phyloP scores from a whole-genome alignment of 495 filamentous ascomycete species.

The Aspergillus haitiensis region DNA sequence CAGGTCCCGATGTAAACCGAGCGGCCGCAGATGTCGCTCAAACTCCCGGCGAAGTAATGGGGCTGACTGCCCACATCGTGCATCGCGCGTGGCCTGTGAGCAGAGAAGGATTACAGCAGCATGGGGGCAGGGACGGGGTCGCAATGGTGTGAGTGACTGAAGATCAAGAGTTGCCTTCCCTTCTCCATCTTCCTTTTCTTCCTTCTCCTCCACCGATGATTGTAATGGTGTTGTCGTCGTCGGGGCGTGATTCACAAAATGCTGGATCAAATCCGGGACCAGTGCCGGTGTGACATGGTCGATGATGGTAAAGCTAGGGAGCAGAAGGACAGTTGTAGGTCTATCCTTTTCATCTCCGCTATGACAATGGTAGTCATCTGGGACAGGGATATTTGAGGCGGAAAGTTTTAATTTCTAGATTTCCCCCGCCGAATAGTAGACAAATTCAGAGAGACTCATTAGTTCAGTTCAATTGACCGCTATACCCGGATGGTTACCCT shows the following conservation, averaged over 20 bases:
- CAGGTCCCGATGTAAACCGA: constrained; percentile 82
- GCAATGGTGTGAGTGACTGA: constrained; percentile 53
- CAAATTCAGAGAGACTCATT: neutral
- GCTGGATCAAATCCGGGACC: constrained; percentile 68
- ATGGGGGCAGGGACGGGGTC: constrained; percentile 73
- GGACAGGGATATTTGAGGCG: constrained; percentile 87
- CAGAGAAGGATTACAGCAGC: constrained; percentile 86
- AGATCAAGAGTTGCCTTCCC: constrained; percentile 27
- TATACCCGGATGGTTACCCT: neutral
- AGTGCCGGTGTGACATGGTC: constrained; percentile 80
- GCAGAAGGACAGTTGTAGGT: constrained; percentile 80
- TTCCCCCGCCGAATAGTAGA: no score
- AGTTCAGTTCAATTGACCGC: constrained; percentile 6
- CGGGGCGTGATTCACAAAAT: constrained; percentile 68
- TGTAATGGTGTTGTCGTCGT: constrained; percentile 74
- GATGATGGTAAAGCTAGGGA: constrained; percentile 83
- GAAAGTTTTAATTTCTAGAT: constrained; percentile 81
- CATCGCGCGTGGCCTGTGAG: constrained; percentile 89
- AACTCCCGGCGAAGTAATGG: constrained; percentile 84
- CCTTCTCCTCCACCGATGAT: constrained; percentile 19
- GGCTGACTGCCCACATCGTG: constrained; percentile 89
- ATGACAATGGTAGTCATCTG: constrained; percentile 56
- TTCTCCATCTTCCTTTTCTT: constrained; percentile 8
- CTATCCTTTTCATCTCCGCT: constrained; percentile 52
- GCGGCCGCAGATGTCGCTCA: constrained; percentile 80